Evolutionary conservation across 1,284 basidiomycete species (phyloP).

Genomic region (Ceratobasidium sp.): DNA sequence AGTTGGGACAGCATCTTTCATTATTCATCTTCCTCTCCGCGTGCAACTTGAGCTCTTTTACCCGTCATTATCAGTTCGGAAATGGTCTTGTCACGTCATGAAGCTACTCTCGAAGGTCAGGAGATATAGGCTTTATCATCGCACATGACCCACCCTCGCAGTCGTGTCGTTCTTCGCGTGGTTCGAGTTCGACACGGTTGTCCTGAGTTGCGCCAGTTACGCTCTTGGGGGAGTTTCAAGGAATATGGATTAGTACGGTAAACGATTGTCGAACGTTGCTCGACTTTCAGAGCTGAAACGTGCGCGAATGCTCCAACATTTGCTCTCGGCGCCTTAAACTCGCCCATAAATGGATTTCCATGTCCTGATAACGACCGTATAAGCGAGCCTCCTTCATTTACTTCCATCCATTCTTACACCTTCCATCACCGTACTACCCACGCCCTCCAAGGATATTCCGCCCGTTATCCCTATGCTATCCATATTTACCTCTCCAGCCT

Average conservation of each 20-base stretch:
- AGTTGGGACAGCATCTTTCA: not conserved
- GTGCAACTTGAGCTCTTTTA: not conserved
- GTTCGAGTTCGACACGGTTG: not conserved
- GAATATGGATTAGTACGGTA: not conserved
- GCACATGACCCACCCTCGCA: slow-evolving; percentile 40
- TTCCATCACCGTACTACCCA: not conserved
- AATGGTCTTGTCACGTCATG: not conserved
- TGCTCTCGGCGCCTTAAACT: not conserved
- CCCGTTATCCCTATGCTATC: slow-evolving; percentile 9
- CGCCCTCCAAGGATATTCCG: slow-evolving; percentile 17
- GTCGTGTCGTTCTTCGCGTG: too few species aligned
- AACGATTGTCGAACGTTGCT: not conserved
- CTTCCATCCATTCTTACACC: slow-evolving; percentile 1
- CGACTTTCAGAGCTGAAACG: not conserved
- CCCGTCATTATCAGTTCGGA: not conserved
- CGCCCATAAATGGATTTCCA: not conserved
- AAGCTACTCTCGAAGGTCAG: slow-evolving; percentile 1
- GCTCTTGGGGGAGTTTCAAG: not conserved
- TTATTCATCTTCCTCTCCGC: slow-evolving; percentile 15
- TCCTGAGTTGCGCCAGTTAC: not conserved
- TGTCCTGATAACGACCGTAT: slow-evolving; percentile 3
- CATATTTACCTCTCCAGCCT: not conserved
- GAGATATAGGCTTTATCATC: not conserved
- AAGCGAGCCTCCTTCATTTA: slow-evolving; percentile 2
- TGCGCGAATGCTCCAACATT: not conserved